Evolutionary conservation across 2,329 filamentous ascomycete species (phyloP), one percentile per base, ranked within the genome.

Genomic region (Hirsutella minnesotensis): DNA sequence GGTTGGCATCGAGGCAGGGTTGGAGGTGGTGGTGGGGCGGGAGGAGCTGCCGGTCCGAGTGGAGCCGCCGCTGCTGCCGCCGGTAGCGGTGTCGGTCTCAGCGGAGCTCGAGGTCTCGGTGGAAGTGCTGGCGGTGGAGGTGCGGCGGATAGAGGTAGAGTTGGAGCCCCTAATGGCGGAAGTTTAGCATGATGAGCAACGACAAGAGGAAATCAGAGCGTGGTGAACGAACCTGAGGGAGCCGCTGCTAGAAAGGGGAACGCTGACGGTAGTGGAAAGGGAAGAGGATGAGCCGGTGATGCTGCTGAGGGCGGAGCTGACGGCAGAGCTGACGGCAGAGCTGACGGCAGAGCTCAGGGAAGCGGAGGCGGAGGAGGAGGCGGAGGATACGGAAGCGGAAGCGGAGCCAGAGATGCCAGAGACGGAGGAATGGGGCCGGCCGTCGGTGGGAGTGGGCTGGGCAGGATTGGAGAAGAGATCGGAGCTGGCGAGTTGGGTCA

Each of bases 1-100:
- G 3, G 53, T 51, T 15, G 51, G 46, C 27, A 46, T 46, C n/a
- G 46, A 47, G 24, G 49, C 53, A 4, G 53, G 49, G 29, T 55
- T 55, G 16, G 44, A 24, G 21, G 7, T 18, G 22, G 33, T 37
- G 12, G 37, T 35, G n/a, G 37, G n/a, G 13, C 35, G 10, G 19
- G 24, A 18, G 18, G 38, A 20, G 27, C 37, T 13, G 43, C 3
- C 29, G 19, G 33, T 19, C 24, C 12, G 24, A 27, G 24, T 27
- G 12, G 24, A 27, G 7, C 24, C 24, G 24, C 24, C 24, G 24
- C 7, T 27, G 24, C 7, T 27, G 24, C 7, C 12, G 24, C 7
- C 12, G 24, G 24, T 27, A 7, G 7, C 24, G 24, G 24, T 27
- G 7, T 27, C 24, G 24, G 24, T 27, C 24, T 27, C 33, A 35